phyloP scores from a whole-genome alignment of 225 moss, liverwort and hornwort species.

The Pseudisothecium myosuroides region DNA sequence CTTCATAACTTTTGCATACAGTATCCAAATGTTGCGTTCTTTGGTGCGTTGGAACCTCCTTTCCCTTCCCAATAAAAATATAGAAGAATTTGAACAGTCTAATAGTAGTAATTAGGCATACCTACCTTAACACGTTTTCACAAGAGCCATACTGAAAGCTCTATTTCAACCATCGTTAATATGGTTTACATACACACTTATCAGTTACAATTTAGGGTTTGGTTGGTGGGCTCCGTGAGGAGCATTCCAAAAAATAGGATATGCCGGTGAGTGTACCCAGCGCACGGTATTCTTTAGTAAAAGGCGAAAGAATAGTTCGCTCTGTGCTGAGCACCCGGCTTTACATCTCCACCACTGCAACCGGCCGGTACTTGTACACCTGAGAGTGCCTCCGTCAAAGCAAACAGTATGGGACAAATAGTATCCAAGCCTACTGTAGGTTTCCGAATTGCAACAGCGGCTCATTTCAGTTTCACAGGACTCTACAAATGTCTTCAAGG shows the following conservation, averaged over 20 bases:
- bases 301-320: slow-evolving; percentile 63
- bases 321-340: slow-evolving; percentile 20
- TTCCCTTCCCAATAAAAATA: too few relatives aligned
- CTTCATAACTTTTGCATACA: too few relatives aligned
- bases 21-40: too few relatives aligned
- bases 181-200: too few relatives aligned
- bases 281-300: slow-evolving; percentile 68
- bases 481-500: too few relatives aligned
- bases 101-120: too few relatives aligned
- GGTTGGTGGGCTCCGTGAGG: slow-evolving; percentile 5
- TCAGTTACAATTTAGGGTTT: neutral
- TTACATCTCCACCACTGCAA: fast-evolving
- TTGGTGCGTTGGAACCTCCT: too few relatives aligned
- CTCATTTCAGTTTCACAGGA: neutral
- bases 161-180: too few relatives aligned
- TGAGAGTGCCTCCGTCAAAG: neutral
- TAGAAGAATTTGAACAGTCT: too few relatives aligned
- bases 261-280: slow-evolving; percentile 11
- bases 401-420: neutral
- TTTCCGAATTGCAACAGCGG: neutral
- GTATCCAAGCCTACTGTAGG: too few relatives aligned
- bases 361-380: neutral
- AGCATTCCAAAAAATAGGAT: neutral
- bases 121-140: too few relatives aligned
- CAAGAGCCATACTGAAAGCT: too few relatives aligned